Conservation (phyloP, 2,329 filamentous ascomycete genomes). For the Phoma herbarum region DNA sequence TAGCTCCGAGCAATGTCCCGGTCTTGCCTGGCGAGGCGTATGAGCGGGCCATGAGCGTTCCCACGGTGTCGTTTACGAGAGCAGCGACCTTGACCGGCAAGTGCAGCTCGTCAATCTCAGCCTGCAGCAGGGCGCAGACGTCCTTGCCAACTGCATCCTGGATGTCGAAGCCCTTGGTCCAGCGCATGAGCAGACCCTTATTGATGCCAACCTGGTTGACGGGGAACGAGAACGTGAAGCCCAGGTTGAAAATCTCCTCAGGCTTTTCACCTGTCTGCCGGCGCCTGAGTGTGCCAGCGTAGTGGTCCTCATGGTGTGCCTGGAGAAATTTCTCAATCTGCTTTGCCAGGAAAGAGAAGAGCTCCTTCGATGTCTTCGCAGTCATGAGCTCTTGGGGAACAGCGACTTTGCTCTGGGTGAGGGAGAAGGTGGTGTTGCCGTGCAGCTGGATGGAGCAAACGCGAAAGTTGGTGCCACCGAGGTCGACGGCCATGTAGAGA, state of each 20-base stretch:
- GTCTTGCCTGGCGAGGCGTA: slow-evolving; percentile 92
- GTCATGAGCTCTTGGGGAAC: slow-evolving; percentile 92
- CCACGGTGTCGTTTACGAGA: slow-evolving; percentile 96
- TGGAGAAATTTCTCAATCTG: slow-evolving; percentile 90
- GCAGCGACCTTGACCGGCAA: slow-evolving; percentile 95
- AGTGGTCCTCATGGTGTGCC: slow-evolving; percentile 87
- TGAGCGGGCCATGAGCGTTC: slow-evolving; percentile 95
- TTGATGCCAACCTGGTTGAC: slow-evolving; percentile 95
- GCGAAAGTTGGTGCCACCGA: slow-evolving; percentile 98
- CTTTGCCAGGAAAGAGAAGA: slow-evolving; percentile 91
- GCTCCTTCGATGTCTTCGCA: slow-evolving; percentile 82
- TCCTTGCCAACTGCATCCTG: slow-evolving; percentile 93
- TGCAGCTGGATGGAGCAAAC: slow-evolving; percentile 95
- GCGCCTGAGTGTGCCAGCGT: slow-evolving; percentile 72
- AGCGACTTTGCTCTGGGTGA: slow-evolving; percentile 90
- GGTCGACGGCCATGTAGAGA: slow-evolving; percentile 92
- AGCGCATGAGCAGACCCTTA: slow-evolving; percentile 90
- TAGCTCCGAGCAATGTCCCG: slow-evolving; percentile 88
- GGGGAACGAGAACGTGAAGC: slow-evolving; percentile 99
- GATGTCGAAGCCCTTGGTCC: slow-evolving; percentile 99
- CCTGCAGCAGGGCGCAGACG: slow-evolving; percentile 88
- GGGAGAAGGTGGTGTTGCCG: slow-evolving; percentile 92
- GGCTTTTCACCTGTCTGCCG: slow-evolving; percentile 70
- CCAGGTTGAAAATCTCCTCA: slow-evolving; percentile 86
- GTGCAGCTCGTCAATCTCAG: slow-evolving; percentile 84